Percentiles rank a stretch among this genome's conserved stretches.
phyloP scores from a whole-genome alignment of 306 rosid species.

The Malus orientalis region DNA sequence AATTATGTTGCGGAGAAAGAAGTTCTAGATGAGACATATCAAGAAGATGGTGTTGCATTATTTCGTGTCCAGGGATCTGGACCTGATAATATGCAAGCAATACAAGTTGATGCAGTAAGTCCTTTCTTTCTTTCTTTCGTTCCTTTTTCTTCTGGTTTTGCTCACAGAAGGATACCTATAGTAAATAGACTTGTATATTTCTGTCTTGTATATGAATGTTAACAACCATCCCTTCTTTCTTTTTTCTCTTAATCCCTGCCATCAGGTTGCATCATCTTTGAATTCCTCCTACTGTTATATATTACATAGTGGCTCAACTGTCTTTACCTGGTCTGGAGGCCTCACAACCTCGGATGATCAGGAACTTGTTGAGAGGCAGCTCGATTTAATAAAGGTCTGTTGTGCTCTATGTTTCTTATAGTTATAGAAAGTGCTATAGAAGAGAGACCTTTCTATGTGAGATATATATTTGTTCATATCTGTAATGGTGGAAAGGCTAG shows the following conservation, averaged over 20 bases:
- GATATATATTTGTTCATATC: slow-evolving; percentile 5
- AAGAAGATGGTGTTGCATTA: slow-evolving; percentile 70
- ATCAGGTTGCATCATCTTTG: slow-evolving; percentile 85
- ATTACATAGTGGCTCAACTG: slow-evolving; percentile 56
- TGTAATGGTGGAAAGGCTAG: slow-evolving; percentile 8
- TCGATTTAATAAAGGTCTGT: slow-evolving; percentile 86
- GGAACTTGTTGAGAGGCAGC: slow-evolving; percentile 80
- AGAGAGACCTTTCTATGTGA: neutral
- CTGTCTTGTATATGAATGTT: slow-evolving; percentile 10
- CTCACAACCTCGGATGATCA: slow-evolving; percentile 62
- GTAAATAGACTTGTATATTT: neutral
- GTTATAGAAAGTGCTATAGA: slow-evolving; percentile 4
- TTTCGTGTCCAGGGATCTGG: slow-evolving; percentile 96
- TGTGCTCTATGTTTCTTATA: slow-evolving; percentile 7
- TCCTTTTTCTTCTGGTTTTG: neutral
- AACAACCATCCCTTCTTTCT: neutral
- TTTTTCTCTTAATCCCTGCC: neutral
- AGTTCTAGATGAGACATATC: slow-evolving; percentile 77
- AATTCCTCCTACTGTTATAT: slow-evolving; percentile 85
- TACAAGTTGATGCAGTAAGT: slow-evolving; percentile 81
- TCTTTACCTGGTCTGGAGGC: slow-evolving; percentile 83
- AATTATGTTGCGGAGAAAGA: slow-evolving; percentile 50
- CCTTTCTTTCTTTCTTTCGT: neutral
- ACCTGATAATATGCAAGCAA: slow-evolving; percentile 97
- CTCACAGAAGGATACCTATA: neutral